phyloP scores from a whole-genome alignment of 305 asterid genomes.

The Solanum hybrid region DNA sequence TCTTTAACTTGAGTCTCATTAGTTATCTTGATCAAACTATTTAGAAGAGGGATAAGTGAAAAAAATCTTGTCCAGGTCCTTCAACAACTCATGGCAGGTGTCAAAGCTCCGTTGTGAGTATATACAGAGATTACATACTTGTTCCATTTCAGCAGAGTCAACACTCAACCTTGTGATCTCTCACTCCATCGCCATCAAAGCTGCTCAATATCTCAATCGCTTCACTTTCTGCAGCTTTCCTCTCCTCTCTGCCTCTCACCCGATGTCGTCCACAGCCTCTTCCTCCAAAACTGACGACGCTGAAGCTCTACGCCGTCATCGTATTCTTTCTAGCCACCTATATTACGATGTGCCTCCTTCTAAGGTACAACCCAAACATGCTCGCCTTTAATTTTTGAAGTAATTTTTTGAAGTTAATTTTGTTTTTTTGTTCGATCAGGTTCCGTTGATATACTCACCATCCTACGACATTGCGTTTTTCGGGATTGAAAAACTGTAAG shows the following conservation, averaged over 20 bases:
- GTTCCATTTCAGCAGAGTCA: not conserved
- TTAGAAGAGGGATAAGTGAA: too few species aligned
- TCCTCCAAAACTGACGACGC: conserved; percentile 20
- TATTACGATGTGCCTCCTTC: conserved; percentile 70
- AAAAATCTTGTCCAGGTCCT: not conserved
- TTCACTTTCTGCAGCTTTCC: not conserved
- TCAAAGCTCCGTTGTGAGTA: not conserved
- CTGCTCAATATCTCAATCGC: not conserved
- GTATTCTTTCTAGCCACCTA: conserved; percentile 68
- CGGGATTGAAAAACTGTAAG: conserved; percentile 89
- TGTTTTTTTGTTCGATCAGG: conserved; percentile 30
- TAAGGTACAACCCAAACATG: conserved; percentile 30
- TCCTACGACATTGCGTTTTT: conserved; percentile 73
- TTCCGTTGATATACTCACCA: conserved; percentile 72
- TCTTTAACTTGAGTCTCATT: not conserved
- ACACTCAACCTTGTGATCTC: not conserved
- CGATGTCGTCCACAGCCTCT: conserved; percentile 2
- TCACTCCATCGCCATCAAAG: not conserved
- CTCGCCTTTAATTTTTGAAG: not conserved
- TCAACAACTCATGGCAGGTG: not conserved
- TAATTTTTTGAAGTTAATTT: not conserved
- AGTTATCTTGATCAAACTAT: not conserved
- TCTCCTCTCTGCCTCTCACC: not conserved
- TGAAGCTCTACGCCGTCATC: conserved; percentile 44
- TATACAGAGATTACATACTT: not conserved